Evolutionary conservation across 1,284 basidiomycete genomes (phyloP), one percentile per base, ranked within the genome.

Genomic region (Ceratobasidium sp.): DNA sequence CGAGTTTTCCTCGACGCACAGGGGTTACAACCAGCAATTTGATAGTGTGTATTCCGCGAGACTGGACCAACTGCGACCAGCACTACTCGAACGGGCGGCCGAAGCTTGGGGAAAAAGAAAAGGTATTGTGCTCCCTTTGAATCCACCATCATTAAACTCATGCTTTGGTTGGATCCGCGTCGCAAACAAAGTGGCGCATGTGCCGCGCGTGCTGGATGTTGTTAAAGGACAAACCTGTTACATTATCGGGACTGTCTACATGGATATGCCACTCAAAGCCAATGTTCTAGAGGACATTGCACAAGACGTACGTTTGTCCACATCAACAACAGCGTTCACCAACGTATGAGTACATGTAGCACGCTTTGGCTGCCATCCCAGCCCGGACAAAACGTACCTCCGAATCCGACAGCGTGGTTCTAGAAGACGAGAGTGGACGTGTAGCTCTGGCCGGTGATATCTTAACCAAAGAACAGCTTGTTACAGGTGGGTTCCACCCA

Each of bases 221-320:
- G 87, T 92, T 68, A 94, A 95, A 81, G 93, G 93, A 0, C 88
- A 94, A 81, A 86, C 97, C 70, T 98, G 95, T 85, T 98, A 94
- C 84, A 90, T 99, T 79, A 88, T 98, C 78, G 97, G 97, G 1
- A 99, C 97, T 0, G 91, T 99, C 1, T 99, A 99, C 85, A 93
- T 98, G 90, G 94, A 98, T 79, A 99, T 99, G 98, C 95, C 95
- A 3, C 88, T 98, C 77, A 99, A 99, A 84, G 97, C 97, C 0
- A 98, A 99, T 82, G 95, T 99, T 16, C 89, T 99, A 76, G 94
- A 97, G 82, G 98, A 99, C 81, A 90, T 99, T 81, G 96, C 93
- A 16, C 89, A 95, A 83, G 96, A 99, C 82, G 97, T 98, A 82
- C 82, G 93, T 81, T 64, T 55, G 0, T 18, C 1, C 62, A 54